These are phyloP conservation scores for Boletus pseudo-olivaceus DNA, from an alignment of 768 basidiomycete species.

Conservation along the genomic window DNA sequence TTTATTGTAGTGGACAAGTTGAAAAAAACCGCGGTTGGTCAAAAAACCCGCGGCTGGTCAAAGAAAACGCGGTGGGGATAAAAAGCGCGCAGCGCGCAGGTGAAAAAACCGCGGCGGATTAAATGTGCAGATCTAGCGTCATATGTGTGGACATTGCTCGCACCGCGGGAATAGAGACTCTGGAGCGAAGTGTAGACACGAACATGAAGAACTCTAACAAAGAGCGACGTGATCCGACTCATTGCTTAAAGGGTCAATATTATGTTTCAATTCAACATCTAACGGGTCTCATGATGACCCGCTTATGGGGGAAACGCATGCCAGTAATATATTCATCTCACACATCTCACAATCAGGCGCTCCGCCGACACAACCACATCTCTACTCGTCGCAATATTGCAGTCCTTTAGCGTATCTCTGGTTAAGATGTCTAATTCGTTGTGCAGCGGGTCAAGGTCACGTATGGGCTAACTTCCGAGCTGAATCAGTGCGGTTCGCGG, in stretches of 20 bases:
- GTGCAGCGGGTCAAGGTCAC: neutral
- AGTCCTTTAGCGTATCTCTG: neutral
- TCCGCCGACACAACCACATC: neutral
- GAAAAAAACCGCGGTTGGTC: too few relatives aligned
- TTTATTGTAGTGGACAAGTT: too few relatives aligned
- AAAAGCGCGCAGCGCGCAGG: too few relatives aligned
- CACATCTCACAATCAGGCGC: neutral
- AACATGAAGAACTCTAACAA: constrained; percentile 19
- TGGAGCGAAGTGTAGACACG: constrained; percentile 9
- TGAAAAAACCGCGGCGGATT: too few relatives aligned
- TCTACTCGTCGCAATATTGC: neutral
- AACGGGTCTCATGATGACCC: constrained; percentile 2
- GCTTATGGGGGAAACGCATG: neutral
- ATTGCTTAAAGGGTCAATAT: neutral
- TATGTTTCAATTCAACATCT: too few relatives aligned
- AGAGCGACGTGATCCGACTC: constrained; percentile 1
- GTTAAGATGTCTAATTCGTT: neutral
- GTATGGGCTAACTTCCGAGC: neutral
- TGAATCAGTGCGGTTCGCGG: neutral
- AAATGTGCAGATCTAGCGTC: too few relatives aligned
- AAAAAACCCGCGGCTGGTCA: too few relatives aligned
- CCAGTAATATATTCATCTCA: neutral
- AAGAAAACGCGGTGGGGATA: too few relatives aligned
- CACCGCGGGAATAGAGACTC: neutral
- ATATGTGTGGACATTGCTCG: constrained; percentile 38